Base-by-base conservation (phyloP, 2,329 filamentous ascomycete species). In the Didymella keratinophila region DNA sequence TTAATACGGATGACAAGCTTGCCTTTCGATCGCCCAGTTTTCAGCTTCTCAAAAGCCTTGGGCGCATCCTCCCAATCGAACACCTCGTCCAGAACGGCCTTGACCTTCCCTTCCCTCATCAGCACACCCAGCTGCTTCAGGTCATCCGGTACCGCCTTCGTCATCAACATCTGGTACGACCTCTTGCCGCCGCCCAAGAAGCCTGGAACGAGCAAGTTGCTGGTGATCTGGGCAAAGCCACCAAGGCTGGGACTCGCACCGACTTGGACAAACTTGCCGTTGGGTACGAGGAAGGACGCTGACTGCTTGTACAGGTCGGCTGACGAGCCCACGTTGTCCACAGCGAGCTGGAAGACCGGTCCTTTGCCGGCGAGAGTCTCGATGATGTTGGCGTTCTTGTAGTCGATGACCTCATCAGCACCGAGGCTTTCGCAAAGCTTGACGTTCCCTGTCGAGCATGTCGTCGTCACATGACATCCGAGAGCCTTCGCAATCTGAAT, bases 331-430 rank as follows among this genome's bases (percentile, higher is more conserved):
- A 88, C 81, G 67, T 85, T 86, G 72, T 89, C 87, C 11, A 89
- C 78, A 0, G 84, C 78, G 36, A 85, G 76, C 47, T 80, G 77
- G 71, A 82, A 89, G 2, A 82, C 74, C 7, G 75, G 76, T 0
- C 83, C 83, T 36, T 80, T 80, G 0, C 76, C 71, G 58, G 79
- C 80, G 8, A 89, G 72, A 3, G 69, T 71, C 23, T 78, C 75
- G 4, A 80, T 66, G 2, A 88, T 72, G 68, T 87, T 75, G 28
- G 76, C 70, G 0, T 76, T 73, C 18, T 80, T 83, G 70, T 89
- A 89, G 66, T 89, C 85, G 45, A 89, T 79, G 28, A 89, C 82
- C 58, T 86, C 83, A 63, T 89, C 86, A 7, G 88, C 88, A 0
- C 88, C 88, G 1, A 90, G 73, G 2, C 76, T 74, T 59, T 81